These are phyloP conservation scores for Pisolithus orientalis DNA, from an alignment of 768 basidiomycete genomes.

Conservation along the genomic window DNA sequence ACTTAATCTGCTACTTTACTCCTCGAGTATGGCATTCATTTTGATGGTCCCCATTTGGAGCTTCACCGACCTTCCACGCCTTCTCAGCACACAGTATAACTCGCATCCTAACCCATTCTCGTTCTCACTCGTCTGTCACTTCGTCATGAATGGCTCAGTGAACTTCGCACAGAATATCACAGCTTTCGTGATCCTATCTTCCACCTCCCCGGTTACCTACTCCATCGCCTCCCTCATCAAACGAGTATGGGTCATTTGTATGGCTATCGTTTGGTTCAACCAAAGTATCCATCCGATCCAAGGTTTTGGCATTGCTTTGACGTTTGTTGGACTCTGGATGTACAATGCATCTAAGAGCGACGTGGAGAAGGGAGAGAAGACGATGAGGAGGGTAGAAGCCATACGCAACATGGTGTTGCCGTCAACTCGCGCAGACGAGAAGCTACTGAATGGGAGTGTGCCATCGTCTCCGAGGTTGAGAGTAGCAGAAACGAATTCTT, in stretches of 20 bases:
- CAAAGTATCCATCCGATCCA: conserved; percentile 82
- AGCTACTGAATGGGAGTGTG: conserved; percentile 39
- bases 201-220: conserved; percentile 97
- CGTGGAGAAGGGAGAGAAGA: conserved; percentile 89
- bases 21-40: conserved; percentile 87
- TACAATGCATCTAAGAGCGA: conserved; percentile 94
- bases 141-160: conserved; percentile 90
- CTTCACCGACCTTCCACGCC: conserved; percentile 74
- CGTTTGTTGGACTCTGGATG: conserved; percentile 88
- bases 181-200: conserved; percentile 92
- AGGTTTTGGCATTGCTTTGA: conserved; percentile 83
- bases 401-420: conserved; percentile 65
- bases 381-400: conserved; percentile 72
- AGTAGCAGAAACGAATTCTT: not conserved
- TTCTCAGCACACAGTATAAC: conserved; percentile 44
- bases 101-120: conserved; percentile 42
- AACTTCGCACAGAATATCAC: conserved; percentile 98
- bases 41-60: conserved; percentile 96
- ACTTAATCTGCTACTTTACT: conserved; percentile 92
- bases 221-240: conserved; percentile 98
- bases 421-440: conserved; percentile 54
- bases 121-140: conserved; percentile 72
- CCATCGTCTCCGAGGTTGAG: conserved; percentile 13
- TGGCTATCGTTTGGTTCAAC: conserved; percentile 95
- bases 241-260: conserved; percentile 95